A percentile compares a stretch with the other conserved stretches of the same genome.
These are phyloP conservation scores for Funneliformis geosporum DNA, from an alignment of 192 early-diverging fungal species.

Conservation along the genomic window DNA sequence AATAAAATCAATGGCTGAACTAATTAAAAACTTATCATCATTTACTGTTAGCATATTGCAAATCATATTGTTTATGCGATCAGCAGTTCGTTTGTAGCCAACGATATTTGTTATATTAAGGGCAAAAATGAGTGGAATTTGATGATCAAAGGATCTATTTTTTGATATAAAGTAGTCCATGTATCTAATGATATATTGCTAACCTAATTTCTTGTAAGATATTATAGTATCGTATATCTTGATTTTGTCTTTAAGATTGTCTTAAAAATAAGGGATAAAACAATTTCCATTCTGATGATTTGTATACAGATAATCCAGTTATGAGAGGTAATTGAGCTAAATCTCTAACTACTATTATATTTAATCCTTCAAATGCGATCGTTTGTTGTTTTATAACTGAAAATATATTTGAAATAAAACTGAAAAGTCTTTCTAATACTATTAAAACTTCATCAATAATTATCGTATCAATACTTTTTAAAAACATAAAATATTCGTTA, in stretches of 20 bases:
- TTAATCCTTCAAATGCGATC: not conserved
- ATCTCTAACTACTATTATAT: constrained; percentile 15
- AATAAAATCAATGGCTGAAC: too few species aligned
- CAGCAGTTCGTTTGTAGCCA: too few species aligned
- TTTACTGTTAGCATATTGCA: too few species aligned
- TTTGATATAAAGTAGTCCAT: not conserved
- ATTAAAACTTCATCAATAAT: constrained; percentile 25
- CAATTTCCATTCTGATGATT: constrained; percentile 16
- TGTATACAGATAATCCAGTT: not conserved
- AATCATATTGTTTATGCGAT: too few species aligned
- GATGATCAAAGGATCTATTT: too few species aligned
- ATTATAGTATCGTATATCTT: not conserved
- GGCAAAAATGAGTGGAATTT: too few species aligned
- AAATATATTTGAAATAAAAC: constrained; percentile 15
- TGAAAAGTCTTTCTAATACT: not conserved
- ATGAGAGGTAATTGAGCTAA: constrained; percentile 7
- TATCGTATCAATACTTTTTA: not conserved
- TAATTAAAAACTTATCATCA: too few species aligned
- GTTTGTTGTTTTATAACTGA: not conserved
- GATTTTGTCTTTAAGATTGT: not conserved
- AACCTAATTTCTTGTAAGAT: too few species aligned
- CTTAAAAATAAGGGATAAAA: constrained; percentile 8
- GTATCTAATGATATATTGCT: not conserved
- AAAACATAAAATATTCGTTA: too few species aligned
- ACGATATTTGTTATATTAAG: too few species aligned